Conservation (phyloP, 2,329 filamentous ascomycete genomes). For the Cercospora sesami region DNA sequence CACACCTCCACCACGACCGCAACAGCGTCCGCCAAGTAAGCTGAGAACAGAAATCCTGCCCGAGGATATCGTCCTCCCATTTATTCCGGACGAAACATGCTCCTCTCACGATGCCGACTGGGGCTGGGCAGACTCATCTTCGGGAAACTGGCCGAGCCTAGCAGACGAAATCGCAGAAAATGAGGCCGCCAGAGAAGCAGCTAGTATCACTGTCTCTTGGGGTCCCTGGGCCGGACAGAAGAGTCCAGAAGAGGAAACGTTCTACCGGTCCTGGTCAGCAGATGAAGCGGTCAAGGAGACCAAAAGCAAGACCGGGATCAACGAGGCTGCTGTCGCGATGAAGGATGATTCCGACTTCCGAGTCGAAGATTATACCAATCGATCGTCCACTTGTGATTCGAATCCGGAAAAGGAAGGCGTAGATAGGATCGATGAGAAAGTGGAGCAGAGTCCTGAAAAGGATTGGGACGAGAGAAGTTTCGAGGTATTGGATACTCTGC, state of each 20-base stretch:
- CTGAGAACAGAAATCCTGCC: conserved; percentile 28
- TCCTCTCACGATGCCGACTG: conserved; percentile 11
- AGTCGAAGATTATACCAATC: not conserved
- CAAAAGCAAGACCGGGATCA: not conserved
- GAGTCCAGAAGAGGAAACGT: conserved; percentile 3
- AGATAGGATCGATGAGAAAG: conserved; percentile 1
- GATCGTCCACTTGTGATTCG: not conserved
- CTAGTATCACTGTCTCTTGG: conserved; percentile 14
- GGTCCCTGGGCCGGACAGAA: conserved; percentile 12
- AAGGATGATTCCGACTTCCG: not conserved
- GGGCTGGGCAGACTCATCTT: conserved; percentile 10
- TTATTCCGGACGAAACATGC: not conserved
- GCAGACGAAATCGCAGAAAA: conserved; percentile 24
- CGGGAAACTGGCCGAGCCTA: conserved; percentile 12
- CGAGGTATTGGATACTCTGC: not conserved
- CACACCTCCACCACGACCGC: not conserved
- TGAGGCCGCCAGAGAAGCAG: conserved; percentile 18
- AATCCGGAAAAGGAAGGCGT: not conserved
- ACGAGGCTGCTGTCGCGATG: not conserved
- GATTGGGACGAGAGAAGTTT: not conserved
- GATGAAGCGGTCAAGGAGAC: not conserved
- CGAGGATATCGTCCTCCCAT: conserved; percentile 27
- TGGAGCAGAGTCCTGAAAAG: not conserved
- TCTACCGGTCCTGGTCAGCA: not conserved
- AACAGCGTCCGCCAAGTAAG: conserved; percentile 15